Evolutionary conservation across 345 rosid genomes (phyloP), one percentile per base, ranked within the genome.

Genomic region (Sisymbrium altissimum): DNA sequence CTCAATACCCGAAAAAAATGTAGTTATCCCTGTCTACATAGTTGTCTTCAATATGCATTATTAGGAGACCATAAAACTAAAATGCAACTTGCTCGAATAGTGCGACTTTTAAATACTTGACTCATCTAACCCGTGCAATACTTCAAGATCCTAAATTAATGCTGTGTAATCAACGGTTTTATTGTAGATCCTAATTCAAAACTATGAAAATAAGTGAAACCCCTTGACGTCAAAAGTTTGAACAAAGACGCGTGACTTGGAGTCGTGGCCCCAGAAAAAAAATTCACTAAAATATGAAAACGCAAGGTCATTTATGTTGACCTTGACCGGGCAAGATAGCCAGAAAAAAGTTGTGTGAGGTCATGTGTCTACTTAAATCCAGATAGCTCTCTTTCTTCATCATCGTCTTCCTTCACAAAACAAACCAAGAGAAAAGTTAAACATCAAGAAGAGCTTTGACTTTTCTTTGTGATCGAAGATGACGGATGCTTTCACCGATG

Each of bases 401-500:
- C 62, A 21, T 45, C 21, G 40, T 32, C 70, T 23, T 48, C 76
- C 29, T 58, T 66, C 65, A 40, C 36, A 35, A 64, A 29, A 57
- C 27, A 45, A 29, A 68, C 10, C 23, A 54, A 66, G 33, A 66
- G 12, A 74, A 62, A 46, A 44, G 17, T 27, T 38, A 15, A 54
- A 63, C 17, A 27, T 48, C 59, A 71, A 66, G 3, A 64, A 45
- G 53, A 14, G 29, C 48, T 48, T 77, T 71, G 76, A 64, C 50
- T 71, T 57, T 66, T 66, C 58, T 59, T 36, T 66, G 44, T 40
- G 64, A 65, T 59, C 73, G 5, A 63, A 65, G 7, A 77, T 78
- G 81, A 77, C 60, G 0, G 77, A 78, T 35, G 77, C 77, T 66
- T 71, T 78, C 64, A 66, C 81, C 0, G 77, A 78, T 15, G 81